Conservation (phyloP, 2,329 filamentous ascomycete genomes). For the Exophiala lecanii-corni region DNA sequence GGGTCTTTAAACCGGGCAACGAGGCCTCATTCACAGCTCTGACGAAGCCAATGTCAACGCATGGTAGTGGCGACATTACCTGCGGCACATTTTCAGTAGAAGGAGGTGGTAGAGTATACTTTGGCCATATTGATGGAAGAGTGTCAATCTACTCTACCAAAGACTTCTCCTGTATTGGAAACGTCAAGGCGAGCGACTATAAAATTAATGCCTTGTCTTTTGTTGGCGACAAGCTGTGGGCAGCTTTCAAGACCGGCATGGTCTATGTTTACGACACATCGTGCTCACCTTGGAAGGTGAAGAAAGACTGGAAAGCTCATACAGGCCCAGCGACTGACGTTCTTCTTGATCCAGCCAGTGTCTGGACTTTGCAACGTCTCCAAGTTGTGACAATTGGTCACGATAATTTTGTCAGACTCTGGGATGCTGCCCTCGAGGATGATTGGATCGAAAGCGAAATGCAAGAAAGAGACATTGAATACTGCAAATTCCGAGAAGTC, state of each 20-base stretch:
- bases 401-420: slow-evolving; percentile 77
- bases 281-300: slow-evolving; percentile 76
- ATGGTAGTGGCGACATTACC: slow-evolving; percentile 78
- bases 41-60: slow-evolving; percentile 60
- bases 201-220: slow-evolving; percentile 87
- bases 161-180: slow-evolving; percentile 70
- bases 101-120: slow-evolving; percentile 73
- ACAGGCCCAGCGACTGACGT: slow-evolving; percentile 75
- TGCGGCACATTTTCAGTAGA: slow-evolving; percentile 72
- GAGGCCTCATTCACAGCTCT: slow-evolving; percentile 56
- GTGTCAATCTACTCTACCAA: slow-evolving; percentile 83
- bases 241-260: slow-evolving; percentile 89
- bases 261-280: slow-evolving; percentile 87
- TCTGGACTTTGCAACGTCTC: slow-evolving; percentile 77
- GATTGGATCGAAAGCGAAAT: slow-evolving; percentile 92
- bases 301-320: slow-evolving; percentile 94
- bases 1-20: slow-evolving; percentile 73
- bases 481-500: slow-evolving; percentile 79
- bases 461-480: slow-evolving; percentile 76
- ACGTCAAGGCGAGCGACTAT: slow-evolving; percentile 85
- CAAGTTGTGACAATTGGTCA: slow-evolving; percentile 84
- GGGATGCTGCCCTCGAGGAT: slow-evolving; percentile 90
- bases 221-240: slow-evolving; percentile 81
- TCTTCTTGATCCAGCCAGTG: slow-evolving; percentile 70
- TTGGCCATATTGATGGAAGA: slow-evolving; percentile 91